Evolutionary conservation across 1,284 basidiomycete species (phyloP), one percentile per base, ranked within the genome.

Genomic region (Puccinia polysora): DNA sequence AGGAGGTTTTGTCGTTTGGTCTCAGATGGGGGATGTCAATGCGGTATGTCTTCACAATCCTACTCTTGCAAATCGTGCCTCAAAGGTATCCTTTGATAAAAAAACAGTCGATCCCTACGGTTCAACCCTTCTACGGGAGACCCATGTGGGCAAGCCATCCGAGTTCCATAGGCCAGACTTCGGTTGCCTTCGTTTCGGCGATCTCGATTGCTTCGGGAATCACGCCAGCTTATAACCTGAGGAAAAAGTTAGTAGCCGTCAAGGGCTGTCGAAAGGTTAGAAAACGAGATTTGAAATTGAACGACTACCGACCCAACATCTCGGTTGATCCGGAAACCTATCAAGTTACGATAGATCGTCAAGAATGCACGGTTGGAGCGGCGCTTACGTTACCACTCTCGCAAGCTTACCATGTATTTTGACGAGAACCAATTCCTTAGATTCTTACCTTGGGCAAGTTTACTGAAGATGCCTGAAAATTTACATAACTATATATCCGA

Each of bases 281-380:
- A 34, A 97, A 97, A 83, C 84, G 84, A 77, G 88, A 94, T 79
- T 94, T 97, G 91, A 97, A 96, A 81, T 89, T 87, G 85, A 98
- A 98, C 80, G 83, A 86, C 73, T 81, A 84, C 63, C 86, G 86
- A 75, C 96, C 95, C 1, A 84, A 83, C 79, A 90, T 98, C 85
- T 82, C 76, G 14, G 94, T 98, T 52, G 91, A 98, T 79, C 90
- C 96, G 0, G 95, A 98, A 82, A 90, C 84, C 68, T 97, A 95
- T 79, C 88, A 89, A 73, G 92, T 96, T 6, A 81, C 81, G 12
- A 91, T 90, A 5, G 89, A 96, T 80, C 91, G 88, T 0, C 85
- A 84, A 23, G 80, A 89, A 73, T 85, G 85, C 78, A 89, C 90
- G 77, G 85, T 92, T 0, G 86, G 83, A 73, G 88, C 91, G 2